Conservation (phyloP, 139 green algal genomes). For the Parachlorella kessleri region DNA sequence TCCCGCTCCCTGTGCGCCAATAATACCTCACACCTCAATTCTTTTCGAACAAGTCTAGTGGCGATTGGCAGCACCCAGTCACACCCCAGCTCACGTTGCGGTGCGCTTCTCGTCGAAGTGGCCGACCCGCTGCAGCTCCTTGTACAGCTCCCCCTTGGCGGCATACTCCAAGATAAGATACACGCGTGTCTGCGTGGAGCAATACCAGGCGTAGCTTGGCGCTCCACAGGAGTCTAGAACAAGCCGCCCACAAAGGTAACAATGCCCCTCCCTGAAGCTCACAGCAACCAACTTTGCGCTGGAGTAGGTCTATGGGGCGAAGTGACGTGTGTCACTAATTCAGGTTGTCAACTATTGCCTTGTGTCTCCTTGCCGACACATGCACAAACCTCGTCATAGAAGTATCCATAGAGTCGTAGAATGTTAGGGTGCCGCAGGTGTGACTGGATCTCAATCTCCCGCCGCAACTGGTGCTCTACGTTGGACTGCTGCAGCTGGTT, state of each 20-base stretch:
- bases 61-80: too few species aligned
- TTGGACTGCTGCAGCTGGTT: conserved; percentile 91
- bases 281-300: too few species aligned
- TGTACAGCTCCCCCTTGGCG: conserved; percentile 95
- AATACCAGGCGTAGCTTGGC: conserved; percentile 75
- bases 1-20: too few species aligned
- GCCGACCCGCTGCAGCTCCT: conserved; percentile 84
- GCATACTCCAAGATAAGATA: conserved; percentile 99
- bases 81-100: conserved; percentile 87
- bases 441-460: conserved; percentile 99
- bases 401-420: conserved; percentile 96
- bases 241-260: too few species aligned
- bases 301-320: too few species aligned
- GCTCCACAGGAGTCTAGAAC: too few species aligned
- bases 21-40: too few species aligned
- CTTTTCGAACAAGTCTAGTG: too few species aligned
- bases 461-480: conserved; percentile 97
- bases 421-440: conserved; percentile 99
- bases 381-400: conserved; percentile 84
- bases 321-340: too few species aligned
- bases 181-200: conserved; percentile 85
- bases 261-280: too few species aligned
- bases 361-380: not conserved
- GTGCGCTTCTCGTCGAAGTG: conserved; percentile 85
- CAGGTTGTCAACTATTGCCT: not conserved